Percentiles rank a stretch among this genome's conserved stretches.
phyloP scores from a whole-genome alignment of 495 filamentous ascomycete genomes.

The Aspergillus olivimuriae region DNA sequence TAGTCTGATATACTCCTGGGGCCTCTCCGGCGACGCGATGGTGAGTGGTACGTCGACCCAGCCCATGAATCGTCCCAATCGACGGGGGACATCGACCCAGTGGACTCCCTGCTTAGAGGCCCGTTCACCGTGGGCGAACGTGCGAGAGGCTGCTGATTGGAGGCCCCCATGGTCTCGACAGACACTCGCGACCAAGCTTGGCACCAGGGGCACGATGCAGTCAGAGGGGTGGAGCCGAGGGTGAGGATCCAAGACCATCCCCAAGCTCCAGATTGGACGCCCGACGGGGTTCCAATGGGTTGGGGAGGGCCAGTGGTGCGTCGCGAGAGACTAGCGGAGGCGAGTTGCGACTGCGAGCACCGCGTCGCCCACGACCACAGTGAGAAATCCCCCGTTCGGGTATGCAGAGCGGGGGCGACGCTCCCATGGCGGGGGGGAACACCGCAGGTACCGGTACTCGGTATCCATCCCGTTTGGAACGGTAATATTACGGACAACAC shows the following conservation, averaged over 20 bases:
- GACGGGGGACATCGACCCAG: slow-evolving; percentile 1
- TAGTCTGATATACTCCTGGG: slow-evolving; percentile 10
- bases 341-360: no score
- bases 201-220: slow-evolving; percentile 13
- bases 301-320: slow-evolving; percentile 5
- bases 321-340: no score
- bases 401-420: no score
- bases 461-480: no score
- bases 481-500: no score
- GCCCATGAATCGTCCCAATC: slow-evolving; percentile 4
- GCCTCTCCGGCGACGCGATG: no score
- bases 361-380: no score
- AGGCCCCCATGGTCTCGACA: slow-evolving; percentile 6
- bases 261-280: background rate
- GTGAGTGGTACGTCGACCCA: background rate
- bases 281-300: slow-evolving; percentile 12
- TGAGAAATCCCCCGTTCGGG: no score
- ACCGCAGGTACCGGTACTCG: no score
- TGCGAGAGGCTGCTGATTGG: slow-evolving; percentile 10
- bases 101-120: slow-evolving; percentile 9
- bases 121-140: slow-evolving; percentile 12
- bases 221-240: slow-evolving; percentile 7
- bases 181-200: slow-evolving; percentile 13
- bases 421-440: no score
- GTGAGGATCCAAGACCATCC: slow-evolving; percentile 2